These are phyloP conservation scores for Eucalyptus viminalis DNA, from an alignment of 345 rosid genomes.

Conservation along the genomic window DNA sequence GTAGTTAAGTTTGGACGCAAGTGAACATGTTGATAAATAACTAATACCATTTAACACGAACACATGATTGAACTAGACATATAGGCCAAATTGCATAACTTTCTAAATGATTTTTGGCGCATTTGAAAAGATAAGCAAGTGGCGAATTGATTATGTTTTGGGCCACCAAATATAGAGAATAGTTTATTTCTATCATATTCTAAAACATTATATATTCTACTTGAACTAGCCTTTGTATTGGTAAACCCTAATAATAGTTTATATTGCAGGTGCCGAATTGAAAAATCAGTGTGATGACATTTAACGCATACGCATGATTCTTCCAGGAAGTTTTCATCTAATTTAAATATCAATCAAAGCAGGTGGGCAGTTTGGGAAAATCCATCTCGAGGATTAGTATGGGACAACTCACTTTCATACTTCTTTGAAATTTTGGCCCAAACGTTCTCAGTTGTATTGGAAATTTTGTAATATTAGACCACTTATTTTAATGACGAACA, in stretches of 20 bases:
- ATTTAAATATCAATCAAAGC: too few relatives aligned
- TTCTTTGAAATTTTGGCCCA: too few relatives aligned
- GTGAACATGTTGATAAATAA: not conserved
- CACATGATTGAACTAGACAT: not conserved
- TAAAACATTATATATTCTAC: not conserved
- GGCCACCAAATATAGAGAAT: not conserved
- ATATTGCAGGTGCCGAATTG: too few relatives aligned
- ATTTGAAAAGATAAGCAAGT: not conserved
- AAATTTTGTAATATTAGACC: too few relatives aligned
- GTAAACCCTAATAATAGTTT: not conserved
- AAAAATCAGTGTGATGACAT: too few relatives aligned
- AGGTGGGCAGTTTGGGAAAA: too few relatives aligned
- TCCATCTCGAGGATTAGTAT: too few relatives aligned
- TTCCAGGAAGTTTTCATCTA: too few relatives aligned
- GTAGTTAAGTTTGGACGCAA: not conserved
- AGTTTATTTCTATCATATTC: not conserved
- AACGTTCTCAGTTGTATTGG: too few relatives aligned
- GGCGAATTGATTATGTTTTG: not conserved
- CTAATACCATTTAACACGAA: accelerated
- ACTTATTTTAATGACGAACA: too few relatives aligned
- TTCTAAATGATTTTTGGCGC: not conserved
- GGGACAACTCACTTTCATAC: too few relatives aligned
- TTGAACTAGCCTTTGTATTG: not conserved
- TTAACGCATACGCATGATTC: too few relatives aligned
- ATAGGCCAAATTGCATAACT: not conserved